Evolutionary conservation across 75 land plant species (phyloP).

Genomic region (Pinus albicaulis): DNA sequence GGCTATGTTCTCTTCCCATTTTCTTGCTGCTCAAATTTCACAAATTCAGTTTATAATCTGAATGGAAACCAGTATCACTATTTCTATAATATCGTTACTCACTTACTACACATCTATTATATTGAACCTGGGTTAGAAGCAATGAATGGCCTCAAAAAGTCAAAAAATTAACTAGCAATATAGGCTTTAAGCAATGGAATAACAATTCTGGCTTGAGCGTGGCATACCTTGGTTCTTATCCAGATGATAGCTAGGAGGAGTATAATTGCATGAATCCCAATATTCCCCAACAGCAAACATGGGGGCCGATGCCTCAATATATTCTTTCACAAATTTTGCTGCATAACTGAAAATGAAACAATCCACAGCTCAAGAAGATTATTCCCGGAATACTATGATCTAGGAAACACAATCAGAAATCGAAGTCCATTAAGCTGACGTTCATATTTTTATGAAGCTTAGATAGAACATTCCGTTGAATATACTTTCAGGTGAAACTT

Average conservation of each 20-base stretch:
- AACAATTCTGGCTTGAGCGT: background rate
- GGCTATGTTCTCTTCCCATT: too few species aligned
- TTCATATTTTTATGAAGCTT: background rate
- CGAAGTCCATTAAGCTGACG: too few species aligned
- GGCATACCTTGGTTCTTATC: slow-evolving; percentile 88
- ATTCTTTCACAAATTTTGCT: slow-evolving; percentile 81
- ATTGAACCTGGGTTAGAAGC: background rate
- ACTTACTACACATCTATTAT: too few species aligned
- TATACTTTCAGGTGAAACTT: background rate
- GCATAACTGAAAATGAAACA: slow-evolving; percentile 40
- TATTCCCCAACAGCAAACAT: slow-evolving; percentile 85
- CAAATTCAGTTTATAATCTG: background rate
- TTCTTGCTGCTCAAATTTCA: background rate
- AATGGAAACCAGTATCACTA: slow-evolving; percentile 6
- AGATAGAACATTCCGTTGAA: background rate
- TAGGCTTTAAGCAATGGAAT: background rate
- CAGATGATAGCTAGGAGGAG: slow-evolving; percentile 36
- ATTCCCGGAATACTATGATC: slow-evolving; percentile 4
- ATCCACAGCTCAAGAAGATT: slow-evolving; percentile 4
- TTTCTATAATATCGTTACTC: background rate
- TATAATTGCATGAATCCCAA: slow-evolving; percentile 87
- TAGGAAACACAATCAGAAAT: background rate
- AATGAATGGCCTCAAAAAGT: background rate
- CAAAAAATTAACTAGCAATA: background rate
- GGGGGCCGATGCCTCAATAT: slow-evolving; percentile 69